Base-by-base conservation (phyloP, 2,329 filamentous ascomycete genomes). In the Ceratocystis diversiconidia region DNA sequence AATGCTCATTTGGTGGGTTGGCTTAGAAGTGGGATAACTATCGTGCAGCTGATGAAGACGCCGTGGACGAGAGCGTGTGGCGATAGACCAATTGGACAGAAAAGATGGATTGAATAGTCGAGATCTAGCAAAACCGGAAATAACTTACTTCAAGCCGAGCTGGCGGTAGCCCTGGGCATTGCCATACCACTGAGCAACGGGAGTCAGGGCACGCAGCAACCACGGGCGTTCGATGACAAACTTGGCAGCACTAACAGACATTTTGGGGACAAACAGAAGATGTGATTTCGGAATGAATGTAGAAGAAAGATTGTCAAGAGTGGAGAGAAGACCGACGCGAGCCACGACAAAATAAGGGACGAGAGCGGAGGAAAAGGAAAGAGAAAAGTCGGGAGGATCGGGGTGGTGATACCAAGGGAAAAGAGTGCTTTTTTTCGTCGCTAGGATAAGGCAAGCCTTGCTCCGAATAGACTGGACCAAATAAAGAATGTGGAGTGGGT, bases 111-210 rank as follows among this genome's bases (percentile, higher is more conserved):
- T 17, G 52, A 19, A 57, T n/a, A 46, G 59, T n/a, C n/a, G 59
- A 22, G 61, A 30, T 57, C 48, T 62, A 30, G 17, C 12, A 41
- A 25, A n/a, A 57, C 25, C 43, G 43, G 46, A 48, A 25, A 52
- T 7, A 36, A 68, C 67, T 68, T 65, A 96, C 91, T 82, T 89
- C 78, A 96, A 82, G 73, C 92, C 92, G 74, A 96, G 82, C 84
- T 92, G 85, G 79, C 91, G 88, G 84, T 96, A 96, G 75, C 92
- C 92, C 72, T 92, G 83, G 72, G 90, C 88, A 75, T 92, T 87
- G 78, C 79, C 79, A 80, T 97, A 97, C 90, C 90, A 96, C 74
- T 85, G 83, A 77, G 92, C 84, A 70, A 96, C 75, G 70, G 94
- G 94, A 80, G 80, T 84, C 77, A 97, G 79, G 63, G 66, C 66